Percentiles rank a stretch among this genome's conserved stretches.
Evolutionary conservation across 108 stramenopile genomes (phyloP).

Genomic region (Skeletonema potamos): DNA sequence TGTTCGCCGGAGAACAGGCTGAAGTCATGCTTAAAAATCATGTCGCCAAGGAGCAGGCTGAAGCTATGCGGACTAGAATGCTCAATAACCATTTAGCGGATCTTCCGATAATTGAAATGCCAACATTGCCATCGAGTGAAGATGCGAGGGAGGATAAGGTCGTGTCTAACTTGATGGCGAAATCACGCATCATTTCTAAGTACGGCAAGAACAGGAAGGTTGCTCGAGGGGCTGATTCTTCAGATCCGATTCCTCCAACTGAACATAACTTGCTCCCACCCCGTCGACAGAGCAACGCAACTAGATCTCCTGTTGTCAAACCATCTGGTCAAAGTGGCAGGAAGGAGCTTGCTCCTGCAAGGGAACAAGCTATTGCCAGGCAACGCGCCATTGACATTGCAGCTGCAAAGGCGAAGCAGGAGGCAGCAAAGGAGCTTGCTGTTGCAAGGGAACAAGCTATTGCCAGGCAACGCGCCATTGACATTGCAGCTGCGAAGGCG

Average conservation of each 20-base stretch:
- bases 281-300: background rate
- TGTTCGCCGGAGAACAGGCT: background rate
- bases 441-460: conserved; percentile 3
- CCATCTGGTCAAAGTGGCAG: background rate
- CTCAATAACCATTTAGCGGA: background rate
- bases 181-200: conserved; percentile 39
- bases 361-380: conserved; percentile 3
- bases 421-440: background rate
- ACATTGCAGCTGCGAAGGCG: background rate
- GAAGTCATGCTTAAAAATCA: background rate
- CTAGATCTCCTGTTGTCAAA: background rate
- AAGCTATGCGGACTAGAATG: background rate
- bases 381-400: conserved; percentile 6
- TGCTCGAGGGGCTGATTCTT: background rate
- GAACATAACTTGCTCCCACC: too few species aligned
- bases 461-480: conserved; percentile 7
- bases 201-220: conserved; percentile 31
- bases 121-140: background rate
- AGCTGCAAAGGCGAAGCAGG: background rate
- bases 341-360: conserved; percentile 1
- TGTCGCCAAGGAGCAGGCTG: background rate
- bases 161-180: conserved; percentile 8
- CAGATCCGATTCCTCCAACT: too few species aligned
- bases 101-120: background rate
- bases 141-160: background rate